These are phyloP conservation scores for Terfezia claveryi DNA, from an alignment of 495 filamentous ascomycete genomes.

Conservation along the genomic window DNA sequence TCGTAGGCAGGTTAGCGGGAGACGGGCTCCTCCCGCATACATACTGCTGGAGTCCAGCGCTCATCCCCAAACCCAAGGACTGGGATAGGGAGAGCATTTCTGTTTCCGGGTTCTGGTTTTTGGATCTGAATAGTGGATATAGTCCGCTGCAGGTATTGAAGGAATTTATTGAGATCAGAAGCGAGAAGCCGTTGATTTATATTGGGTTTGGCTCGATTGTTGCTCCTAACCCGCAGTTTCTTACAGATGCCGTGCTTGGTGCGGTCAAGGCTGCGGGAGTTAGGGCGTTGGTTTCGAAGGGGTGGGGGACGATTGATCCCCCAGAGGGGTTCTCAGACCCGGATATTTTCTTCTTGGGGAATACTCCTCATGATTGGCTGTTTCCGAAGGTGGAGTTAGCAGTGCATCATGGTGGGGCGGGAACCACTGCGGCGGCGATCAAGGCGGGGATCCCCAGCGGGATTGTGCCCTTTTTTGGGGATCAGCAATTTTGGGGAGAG, in stretches of 20 bases:
- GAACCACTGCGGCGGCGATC: constrained; percentile 44
- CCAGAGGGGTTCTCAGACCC: constrained; percentile 24
- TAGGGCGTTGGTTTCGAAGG: constrained; percentile 40
- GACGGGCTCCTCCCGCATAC: constrained; percentile 33
- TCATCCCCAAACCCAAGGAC: constrained; percentile 43
- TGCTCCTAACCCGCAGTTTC: constrained; percentile 39
- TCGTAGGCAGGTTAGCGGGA: constrained; percentile 32
- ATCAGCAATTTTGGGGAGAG: constrained; percentile 68
- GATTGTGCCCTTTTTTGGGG: constrained; percentile 48
- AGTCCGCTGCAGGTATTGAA: constrained; percentile 31
- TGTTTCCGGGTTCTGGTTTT: constrained; percentile 42
- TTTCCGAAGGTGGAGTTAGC: constrained; percentile 37
- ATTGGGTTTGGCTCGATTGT: constrained; percentile 51
- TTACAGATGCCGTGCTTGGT: constrained; percentile 41
- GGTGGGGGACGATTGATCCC: constrained; percentile 39
- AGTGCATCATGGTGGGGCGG: constrained; percentile 45
- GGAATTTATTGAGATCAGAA: constrained; percentile 27
- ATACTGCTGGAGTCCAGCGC: constrained; percentile 39
- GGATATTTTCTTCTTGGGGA: constrained; percentile 39
- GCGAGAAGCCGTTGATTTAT: constrained; percentile 32
- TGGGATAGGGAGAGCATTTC: constrained; percentile 31
- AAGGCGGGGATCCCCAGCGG: constrained; percentile 42
- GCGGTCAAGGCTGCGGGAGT: constrained; percentile 37
- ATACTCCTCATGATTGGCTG: constrained; percentile 47
- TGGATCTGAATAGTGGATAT: constrained; percentile 38